A percentile compares a stretch with the other conserved stretches of the same genome.
These are phyloP conservation scores for Boletellus emodensis DNA, from an alignment of 768 basidiomycete species.

Conservation along the genomic window DNA sequence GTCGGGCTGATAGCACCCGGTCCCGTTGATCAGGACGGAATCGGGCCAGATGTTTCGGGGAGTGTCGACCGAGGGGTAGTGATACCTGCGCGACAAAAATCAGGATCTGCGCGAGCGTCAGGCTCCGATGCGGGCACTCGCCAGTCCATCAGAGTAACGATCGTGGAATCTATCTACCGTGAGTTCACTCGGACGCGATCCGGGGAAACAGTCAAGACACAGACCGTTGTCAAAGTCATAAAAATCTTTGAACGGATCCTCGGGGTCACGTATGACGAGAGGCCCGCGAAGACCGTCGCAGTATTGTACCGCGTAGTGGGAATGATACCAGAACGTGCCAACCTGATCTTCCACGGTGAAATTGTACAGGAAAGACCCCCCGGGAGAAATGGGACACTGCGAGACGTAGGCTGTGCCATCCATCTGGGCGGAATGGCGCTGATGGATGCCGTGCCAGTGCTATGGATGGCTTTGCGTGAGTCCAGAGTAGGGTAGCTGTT, in stretches of 20 bases:
- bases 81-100: conserved; percentile 14
- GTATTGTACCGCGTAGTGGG: conserved; percentile 17
- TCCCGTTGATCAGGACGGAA: conserved; percentile 40
- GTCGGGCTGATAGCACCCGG: conserved; percentile 30
- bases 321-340: conserved; percentile 40
- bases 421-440: conserved; percentile 17
- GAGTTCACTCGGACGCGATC: too few relatives aligned
- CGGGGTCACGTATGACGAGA: conserved; percentile 41
- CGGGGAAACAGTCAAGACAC: background rate
- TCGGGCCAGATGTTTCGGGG: conserved; percentile 21
- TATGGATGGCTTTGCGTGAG: conserved; percentile 8
- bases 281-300: conserved; percentile 46
- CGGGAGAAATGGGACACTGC: conserved; percentile 38
- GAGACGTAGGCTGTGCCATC: conserved; percentile 37
- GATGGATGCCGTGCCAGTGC: conserved; percentile 30
- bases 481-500: too few relatives aligned
- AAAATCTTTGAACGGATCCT: conserved; percentile 13
- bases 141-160: conserved; percentile 32
- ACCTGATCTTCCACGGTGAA: conserved; percentile 30
- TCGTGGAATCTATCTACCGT: conserved; percentile 3
- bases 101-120: too few relatives aligned
- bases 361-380: conserved; percentile 34
- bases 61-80: conserved; percentile 6
- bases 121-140: conserved; percentile 6
- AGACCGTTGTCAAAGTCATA: conserved; percentile 24